A percentile compares a stretch with the other conserved stretches of the same genome.
Evolutionary conservation across 2,329 filamentous ascomycete genomes (phyloP).

Genomic region (Teratosphaeria gauchensis): DNA sequence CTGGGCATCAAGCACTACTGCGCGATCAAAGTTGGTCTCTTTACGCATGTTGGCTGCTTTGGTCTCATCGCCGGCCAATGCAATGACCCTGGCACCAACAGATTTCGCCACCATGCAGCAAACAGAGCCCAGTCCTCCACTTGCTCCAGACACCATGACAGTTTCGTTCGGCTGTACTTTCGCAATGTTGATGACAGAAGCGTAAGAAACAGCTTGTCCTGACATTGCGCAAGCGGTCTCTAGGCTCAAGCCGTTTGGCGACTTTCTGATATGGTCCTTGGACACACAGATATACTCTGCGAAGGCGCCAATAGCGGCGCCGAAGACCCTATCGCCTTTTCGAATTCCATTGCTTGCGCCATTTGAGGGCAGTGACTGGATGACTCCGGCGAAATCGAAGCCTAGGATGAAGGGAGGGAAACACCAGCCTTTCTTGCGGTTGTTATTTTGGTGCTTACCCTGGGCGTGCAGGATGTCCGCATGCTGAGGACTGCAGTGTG

Average conservation of each 20-base stretch:
- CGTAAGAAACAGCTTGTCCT: slow-evolving; percentile 46
- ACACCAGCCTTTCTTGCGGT: slow-evolving; percentile 36
- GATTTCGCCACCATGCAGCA: slow-evolving; percentile 48
- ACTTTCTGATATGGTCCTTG: slow-evolving; percentile 29
- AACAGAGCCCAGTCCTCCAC: slow-evolving; percentile 47
- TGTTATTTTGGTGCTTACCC: slow-evolving; percentile 53
- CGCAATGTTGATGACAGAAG: slow-evolving; percentile 36
- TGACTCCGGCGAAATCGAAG: slow-evolving; percentile 50
- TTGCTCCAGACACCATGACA: slow-evolving; percentile 47
- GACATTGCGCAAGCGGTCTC: slow-evolving; percentile 45
- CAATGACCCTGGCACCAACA: slow-evolving; percentile 45
- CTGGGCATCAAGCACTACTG: slow-evolving; percentile 32
- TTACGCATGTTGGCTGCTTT: slow-evolving; percentile 32
- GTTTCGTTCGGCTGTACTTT: slow-evolving; percentile 38
- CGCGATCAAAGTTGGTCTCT: slow-evolving; percentile 19
- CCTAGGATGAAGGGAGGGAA: slow-evolving; percentile 50
- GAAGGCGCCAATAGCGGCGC: slow-evolving; percentile 43
- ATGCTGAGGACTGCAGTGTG: slow-evolving; percentile 49
- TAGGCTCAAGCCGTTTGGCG: slow-evolving; percentile 39
- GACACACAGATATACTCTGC: slow-evolving; percentile 41
- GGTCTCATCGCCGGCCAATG: slow-evolving; percentile 38
- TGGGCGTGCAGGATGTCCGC: slow-evolving; percentile 51
- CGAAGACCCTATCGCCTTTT: slow-evolving; percentile 46
- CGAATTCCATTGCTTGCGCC: slow-evolving; percentile 22
- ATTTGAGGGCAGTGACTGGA: slow-evolving; percentile 31